Percentiles rank a stretch among this genome's conserved stretches.
These are phyloP conservation scores for Xylaria arbuscula DNA, from an alignment of 2,329 filamentous ascomycete species.

Conservation along the genomic window DNA sequence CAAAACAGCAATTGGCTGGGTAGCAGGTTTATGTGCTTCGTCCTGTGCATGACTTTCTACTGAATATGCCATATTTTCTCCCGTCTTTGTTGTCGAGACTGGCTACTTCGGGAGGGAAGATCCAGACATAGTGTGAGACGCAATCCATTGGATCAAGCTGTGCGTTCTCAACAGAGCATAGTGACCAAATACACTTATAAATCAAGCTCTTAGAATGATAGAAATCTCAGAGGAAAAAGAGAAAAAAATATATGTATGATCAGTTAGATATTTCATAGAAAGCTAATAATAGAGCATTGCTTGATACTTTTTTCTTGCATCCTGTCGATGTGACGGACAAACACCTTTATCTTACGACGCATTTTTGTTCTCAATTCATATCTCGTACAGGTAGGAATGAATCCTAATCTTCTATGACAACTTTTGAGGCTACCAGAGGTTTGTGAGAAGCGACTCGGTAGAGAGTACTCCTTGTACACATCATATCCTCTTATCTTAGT, in stretches of 20 bases:
- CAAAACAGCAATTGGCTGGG: neutral
- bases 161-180: slow-evolving; percentile 1
- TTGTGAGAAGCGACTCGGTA: too few species aligned
- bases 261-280: neutral
- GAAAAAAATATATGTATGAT: neutral
- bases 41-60: neutral
- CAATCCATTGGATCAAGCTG: neutral
- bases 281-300: slow-evolving; percentile 1
- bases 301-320: neutral
- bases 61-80: neutral
- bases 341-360: neutral
- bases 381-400: neutral
- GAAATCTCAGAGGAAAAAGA: neutral
- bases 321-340: neutral
- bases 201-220: neutral
- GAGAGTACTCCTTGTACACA: too few species aligned
- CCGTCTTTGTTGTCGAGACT: neutral
- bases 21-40: neutral
- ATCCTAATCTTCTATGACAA: too few species aligned
- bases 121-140: neutral
- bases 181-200: too few species aligned
- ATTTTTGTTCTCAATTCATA: neutral
- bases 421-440: too few species aligned
- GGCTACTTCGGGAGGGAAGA: neutral
- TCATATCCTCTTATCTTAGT: too few species aligned